Evolutionary conservation across 768 basidiomycete species (phyloP).

Genomic region (Lentinus brumalis): DNA sequence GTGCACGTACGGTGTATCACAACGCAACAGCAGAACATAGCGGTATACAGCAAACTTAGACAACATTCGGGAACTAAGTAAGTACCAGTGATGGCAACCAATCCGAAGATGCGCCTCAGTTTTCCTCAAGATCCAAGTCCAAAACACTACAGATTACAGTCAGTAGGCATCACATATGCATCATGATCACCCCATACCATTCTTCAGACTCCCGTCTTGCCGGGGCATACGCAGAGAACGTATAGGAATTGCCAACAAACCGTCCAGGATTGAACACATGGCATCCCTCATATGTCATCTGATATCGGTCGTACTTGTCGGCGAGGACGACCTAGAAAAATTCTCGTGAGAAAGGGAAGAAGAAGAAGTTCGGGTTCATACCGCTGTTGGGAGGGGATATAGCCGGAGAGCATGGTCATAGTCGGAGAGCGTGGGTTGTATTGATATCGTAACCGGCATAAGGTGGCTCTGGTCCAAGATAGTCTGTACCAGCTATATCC

Average conservation of each 20-base stretch:
- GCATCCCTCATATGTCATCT: constrained; percentile 95
- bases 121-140: constrained; percentile 12
- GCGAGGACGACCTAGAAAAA: constrained; percentile 78
- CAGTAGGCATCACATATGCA: neutral
- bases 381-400: constrained; percentile 92
- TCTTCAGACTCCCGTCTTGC: constrained; percentile 83
- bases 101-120: neutral
- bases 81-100: too few species aligned
- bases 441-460: constrained; percentile 79
- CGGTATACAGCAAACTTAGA: too few species aligned
- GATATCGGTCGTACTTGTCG: constrained; percentile 95
- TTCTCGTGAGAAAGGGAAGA: constrained; percentile 12
- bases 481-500: constrained; percentile 84
- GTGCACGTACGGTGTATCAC: too few species aligned
- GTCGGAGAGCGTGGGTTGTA: constrained; percentile 87
- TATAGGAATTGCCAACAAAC: constrained; percentile 79
- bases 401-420: constrained; percentile 90
- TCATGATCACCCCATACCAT: constrained; percentile 48
- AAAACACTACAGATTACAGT: neutral
- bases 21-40: too few species aligned
- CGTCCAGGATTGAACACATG: constrained; percentile 98
- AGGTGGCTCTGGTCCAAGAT: constrained; percentile 95
- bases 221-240: constrained; percentile 91
- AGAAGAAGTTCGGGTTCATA: constrained; percentile 40
- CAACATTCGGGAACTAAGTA: too few species aligned